phyloP scores from a whole-genome alignment of 805 yeast genomes.

The Tetrapisispora nanseiensis region DNA sequence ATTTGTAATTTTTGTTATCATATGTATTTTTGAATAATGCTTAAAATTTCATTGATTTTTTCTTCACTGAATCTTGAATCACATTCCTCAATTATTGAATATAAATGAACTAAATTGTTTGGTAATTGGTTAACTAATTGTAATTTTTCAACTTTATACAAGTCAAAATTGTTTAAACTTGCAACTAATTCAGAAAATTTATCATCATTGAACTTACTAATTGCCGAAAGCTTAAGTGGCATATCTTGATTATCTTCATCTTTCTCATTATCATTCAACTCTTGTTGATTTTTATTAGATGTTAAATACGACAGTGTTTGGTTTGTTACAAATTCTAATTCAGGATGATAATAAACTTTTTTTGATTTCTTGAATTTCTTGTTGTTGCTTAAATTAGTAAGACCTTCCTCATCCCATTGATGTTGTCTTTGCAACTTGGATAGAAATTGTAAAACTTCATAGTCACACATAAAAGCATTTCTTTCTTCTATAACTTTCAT shows the following conservation, averaged over 20 bases:
- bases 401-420: conserved; percentile 26
- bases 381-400: conserved; percentile 7
- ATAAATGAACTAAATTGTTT: conserved; percentile 64
- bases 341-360: conserved; percentile 28
- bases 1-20: background rate
- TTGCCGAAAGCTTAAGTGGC: conserved; percentile 15
- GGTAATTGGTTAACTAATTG: conserved; percentile 82
- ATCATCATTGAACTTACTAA: conserved; percentile 22
- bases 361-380: conserved; percentile 17
- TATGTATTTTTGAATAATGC: conserved; percentile 38
- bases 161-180: conserved; percentile 33
- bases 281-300: conserved; percentile 12
- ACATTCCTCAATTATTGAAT: conserved; percentile 82
- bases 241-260: conserved; percentile 7
- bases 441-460: conserved; percentile 44
- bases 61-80: conserved; percentile 74
- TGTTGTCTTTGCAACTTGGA: conserved; percentile 33
- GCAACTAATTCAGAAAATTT: conserved; percentile 26
- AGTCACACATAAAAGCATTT: conserved; percentile 47
- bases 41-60: conserved; percentile 49
- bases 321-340: conserved; percentile 28
- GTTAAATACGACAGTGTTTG: conserved; percentile 25
- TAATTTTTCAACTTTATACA: conserved; percentile 75
- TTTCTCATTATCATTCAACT: conserved; percentile 14
- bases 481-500: conserved; percentile 40